A percentile compares a stretch with the other conserved stretches of the same genome.
Evolutionary conservation across 129 eudicot genomes (phyloP).

Genomic region (Centella asiatica): DNA sequence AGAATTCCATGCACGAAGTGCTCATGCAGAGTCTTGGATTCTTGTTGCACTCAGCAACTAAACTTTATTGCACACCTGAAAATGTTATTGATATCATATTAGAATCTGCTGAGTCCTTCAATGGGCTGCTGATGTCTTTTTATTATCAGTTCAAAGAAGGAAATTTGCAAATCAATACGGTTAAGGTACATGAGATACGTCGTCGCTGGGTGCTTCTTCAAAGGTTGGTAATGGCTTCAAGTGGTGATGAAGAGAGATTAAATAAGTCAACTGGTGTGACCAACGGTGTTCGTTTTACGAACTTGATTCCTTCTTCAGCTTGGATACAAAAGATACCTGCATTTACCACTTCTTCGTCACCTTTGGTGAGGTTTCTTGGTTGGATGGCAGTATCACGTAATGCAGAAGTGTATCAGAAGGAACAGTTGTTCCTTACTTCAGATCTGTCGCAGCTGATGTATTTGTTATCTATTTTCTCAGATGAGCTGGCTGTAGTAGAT

Average conservation of each 20-base stretch:
- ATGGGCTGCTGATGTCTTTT: constrained; percentile 42
- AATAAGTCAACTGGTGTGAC: constrained; percentile 19
- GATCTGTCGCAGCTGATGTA: constrained; percentile 57
- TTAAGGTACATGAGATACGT: constrained; percentile 49
- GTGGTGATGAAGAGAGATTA: constrained; percentile 55
- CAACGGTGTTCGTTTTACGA: constrained; percentile 40
- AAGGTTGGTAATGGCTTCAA: constrained; percentile 72
- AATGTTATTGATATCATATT: constrained; percentile 65
- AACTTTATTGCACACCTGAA: constrained; percentile 66
- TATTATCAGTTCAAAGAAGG: constrained; percentile 57
- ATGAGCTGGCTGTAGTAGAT: constrained; percentile 65
- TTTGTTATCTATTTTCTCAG: constrained; percentile 63
- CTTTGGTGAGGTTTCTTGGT: constrained; percentile 78
- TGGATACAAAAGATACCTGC: constrained; percentile 73
- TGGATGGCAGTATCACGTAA: constrained; percentile 95
- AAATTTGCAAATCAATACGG: constrained; percentile 27
- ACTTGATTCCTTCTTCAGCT: constrained; percentile 62
- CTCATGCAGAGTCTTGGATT: constrained; percentile 80
- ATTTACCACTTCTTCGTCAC: constrained; percentile 60
- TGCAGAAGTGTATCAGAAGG: constrained; percentile 64
- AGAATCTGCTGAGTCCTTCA: constrained; percentile 55
- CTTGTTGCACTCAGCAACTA: constrained; percentile 76
- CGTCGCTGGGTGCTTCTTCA: constrained; percentile 83
- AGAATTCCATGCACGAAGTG: constrained; percentile 74
- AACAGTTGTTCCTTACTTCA: constrained; percentile 64